Conservation (phyloP, 371 early-diverging fungal species). For the Mucor plumbeus region DNA sequence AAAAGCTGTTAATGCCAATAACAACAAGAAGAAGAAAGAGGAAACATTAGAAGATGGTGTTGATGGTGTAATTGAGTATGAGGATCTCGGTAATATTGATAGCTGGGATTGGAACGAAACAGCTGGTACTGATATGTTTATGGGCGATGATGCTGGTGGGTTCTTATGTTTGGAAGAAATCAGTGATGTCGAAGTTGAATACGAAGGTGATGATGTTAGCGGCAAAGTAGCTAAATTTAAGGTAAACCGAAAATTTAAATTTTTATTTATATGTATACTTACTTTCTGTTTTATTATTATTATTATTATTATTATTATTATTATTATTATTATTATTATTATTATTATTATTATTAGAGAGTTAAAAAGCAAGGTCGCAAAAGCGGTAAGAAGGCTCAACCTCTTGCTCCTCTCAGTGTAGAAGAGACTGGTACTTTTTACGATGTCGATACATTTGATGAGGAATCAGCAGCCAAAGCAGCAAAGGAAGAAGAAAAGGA, state of each 20-base stretch:
- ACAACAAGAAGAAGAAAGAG: no score
- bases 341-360: no score
- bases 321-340: no score
- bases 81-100: slow-evolving; percentile 47
- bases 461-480: slow-evolving; percentile 41
- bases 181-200: slow-evolving; percentile 81
- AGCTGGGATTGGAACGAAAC: slow-evolving; percentile 72
- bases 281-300: no score
- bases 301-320: no score
- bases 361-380: slow-evolving; percentile 48
- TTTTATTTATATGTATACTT: background rate
- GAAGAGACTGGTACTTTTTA: slow-evolving; percentile 55
- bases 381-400: slow-evolving; percentile 44
- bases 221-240: slow-evolving; percentile 76
- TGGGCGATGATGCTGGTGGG: slow-evolving; percentile 75
- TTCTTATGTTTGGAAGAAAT: slow-evolving; percentile 88
- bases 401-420: slow-evolving; percentile 51
- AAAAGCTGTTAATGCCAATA: background rate
- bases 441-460: slow-evolving; percentile 62
- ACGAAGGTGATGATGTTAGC: slow-evolving; percentile 63
- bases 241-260: slow-evolving; percentile 39
- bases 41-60: slow-evolving; percentile 16
- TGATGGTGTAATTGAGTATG: slow-evolving; percentile 35
- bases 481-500: slow-evolving; percentile 16
- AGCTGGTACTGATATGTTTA: slow-evolving; percentile 41